These are phyloP conservation scores for Zygotorulaspora florentina DNA, from an alignment of 805 yeast genomes.

Conservation along the genomic window DNA sequence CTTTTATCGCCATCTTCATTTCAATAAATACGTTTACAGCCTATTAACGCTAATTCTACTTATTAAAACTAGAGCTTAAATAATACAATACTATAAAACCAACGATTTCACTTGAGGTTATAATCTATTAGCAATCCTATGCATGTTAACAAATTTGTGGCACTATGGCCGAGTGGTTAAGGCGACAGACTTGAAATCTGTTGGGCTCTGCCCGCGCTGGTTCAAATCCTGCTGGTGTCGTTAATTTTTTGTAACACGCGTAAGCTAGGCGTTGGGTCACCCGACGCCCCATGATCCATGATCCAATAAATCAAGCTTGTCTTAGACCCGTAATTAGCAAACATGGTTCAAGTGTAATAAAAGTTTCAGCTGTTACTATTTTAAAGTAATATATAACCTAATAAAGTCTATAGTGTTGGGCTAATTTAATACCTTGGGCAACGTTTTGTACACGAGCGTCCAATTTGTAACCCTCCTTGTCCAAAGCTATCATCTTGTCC, in stretches of 20 bases:
- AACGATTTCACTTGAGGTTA: not conserved
- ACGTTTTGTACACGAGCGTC: conserved; percentile 87
- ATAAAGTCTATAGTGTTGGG: conserved; percentile 35
- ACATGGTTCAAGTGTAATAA: too few species aligned
- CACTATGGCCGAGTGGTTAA: conserved; percentile 48
- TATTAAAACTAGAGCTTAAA: too few species aligned
- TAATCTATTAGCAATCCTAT: not conserved
- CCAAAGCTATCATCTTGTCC: conserved; percentile 48
- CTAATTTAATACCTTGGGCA: conserved; percentile 72
- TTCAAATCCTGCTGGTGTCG: conserved; percentile 47
- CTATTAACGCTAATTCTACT: too few species aligned
- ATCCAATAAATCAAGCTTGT: too few species aligned
- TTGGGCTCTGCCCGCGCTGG: conserved; percentile 49
- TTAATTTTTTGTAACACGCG: conserved; percentile 22
- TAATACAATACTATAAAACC: too few species aligned
- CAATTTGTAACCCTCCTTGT: conserved; percentile 62
- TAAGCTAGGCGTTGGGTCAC: not conserved
- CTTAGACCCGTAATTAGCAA: too few species aligned
- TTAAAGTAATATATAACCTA: not conserved
- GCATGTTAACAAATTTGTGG: conserved; percentile 14
- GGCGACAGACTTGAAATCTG: conserved; percentile 48
- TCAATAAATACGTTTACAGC: too few species aligned
- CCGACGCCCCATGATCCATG: too few species aligned
- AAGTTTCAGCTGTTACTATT: not conserved
- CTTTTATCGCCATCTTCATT: too few species aligned